A percentile compares a stretch with the other conserved stretches of the same genome.
Conservation (phyloP, 2,329 filamentous ascomycete genomes). For the Trichoderma guizhouense region DNA sequence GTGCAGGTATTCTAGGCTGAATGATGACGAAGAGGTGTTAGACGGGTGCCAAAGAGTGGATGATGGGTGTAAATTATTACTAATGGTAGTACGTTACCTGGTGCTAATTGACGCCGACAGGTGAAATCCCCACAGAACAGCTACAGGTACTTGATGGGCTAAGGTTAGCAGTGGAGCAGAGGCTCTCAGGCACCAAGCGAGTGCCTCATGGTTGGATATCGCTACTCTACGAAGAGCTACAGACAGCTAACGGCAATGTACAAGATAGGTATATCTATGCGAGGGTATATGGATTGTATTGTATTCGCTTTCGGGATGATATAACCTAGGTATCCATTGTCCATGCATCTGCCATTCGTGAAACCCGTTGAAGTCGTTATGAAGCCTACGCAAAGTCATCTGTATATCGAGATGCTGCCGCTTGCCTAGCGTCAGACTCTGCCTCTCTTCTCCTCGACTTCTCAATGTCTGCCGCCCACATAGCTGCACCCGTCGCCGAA, state of each 20-base stretch:
- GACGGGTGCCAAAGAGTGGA: not conserved
- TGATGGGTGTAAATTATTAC: not conserved
- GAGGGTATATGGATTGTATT: not conserved
- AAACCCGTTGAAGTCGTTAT: not conserved
- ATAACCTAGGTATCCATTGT: not conserved
- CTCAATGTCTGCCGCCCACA: slow-evolving; percentile 83
- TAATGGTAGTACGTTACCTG: not conserved
- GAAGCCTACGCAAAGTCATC: slow-evolving; percentile 5
- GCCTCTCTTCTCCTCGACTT: slow-evolving; percentile 29
- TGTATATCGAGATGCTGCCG: not conserved
- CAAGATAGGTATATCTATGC: not conserved
- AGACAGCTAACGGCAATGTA: not conserved
- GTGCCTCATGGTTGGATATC: not conserved
- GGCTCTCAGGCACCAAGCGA: not conserved
- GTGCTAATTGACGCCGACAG: not conserved
- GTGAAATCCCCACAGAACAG: not conserved
- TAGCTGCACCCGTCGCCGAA: slow-evolving; percentile 75
- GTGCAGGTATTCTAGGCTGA: slow-evolving; percentile 14
- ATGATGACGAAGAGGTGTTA: slow-evolving; percentile 13
- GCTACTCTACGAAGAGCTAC: not conserved
- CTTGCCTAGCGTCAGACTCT: not conserved
- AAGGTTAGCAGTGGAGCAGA: not conserved
- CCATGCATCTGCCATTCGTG: not conserved
- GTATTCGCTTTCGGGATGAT: not conserved
- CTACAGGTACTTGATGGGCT: not conserved